A percentile compares a stretch with the other conserved stretches of the same genome.
These are phyloP conservation scores for Scheffersomyces stipitis DNA, from an alignment of 805 yeast genomes.

Conservation along the genomic window DNA sequence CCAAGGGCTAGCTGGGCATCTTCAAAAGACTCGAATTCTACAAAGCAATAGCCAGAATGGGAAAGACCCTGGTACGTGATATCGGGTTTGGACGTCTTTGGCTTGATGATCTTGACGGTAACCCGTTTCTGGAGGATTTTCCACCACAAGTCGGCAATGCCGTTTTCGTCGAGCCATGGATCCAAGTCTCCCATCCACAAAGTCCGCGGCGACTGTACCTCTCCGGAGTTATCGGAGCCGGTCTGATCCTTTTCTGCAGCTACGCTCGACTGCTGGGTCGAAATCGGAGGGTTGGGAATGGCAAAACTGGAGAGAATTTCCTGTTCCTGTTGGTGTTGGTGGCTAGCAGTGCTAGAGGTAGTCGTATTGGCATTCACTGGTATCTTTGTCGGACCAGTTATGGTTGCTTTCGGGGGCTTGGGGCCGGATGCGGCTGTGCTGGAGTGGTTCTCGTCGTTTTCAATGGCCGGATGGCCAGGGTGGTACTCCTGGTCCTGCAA, in stretches of 20 bases:
- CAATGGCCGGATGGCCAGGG: too few relatives aligned
- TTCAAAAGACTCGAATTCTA: slow-evolving; percentile 67
- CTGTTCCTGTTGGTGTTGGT: slow-evolving; percentile 45
- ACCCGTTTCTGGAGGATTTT: slow-evolving; percentile 54
- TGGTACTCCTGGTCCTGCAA: too few relatives aligned
- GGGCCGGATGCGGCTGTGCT: not conserved
- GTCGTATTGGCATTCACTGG: slow-evolving; percentile 8
- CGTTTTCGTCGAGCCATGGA: slow-evolving; percentile 72
- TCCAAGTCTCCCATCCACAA: slow-evolving; percentile 90
- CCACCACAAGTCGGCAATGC: slow-evolving; percentile 58
- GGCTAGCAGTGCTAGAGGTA: slow-evolving; percentile 34
- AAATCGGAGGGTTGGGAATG: slow-evolving; percentile 42
- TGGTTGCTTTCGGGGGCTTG: not conserved
- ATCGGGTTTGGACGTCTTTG: slow-evolving; percentile 26
- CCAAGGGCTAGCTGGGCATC: slow-evolving; percentile 70
- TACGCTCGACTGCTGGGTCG: slow-evolving; percentile 35
- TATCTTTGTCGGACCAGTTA: not conserved
- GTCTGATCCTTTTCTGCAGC: slow-evolving; percentile 23
- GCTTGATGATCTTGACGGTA: slow-evolving; percentile 64
- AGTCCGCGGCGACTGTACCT: slow-evolving; percentile 58
- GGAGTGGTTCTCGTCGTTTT: too few relatives aligned
- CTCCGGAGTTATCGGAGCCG: slow-evolving; percentile 6
- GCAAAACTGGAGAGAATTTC: slow-evolving; percentile 38
- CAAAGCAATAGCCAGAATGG: slow-evolving; percentile 70
- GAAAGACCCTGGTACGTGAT: slow-evolving; percentile 20